phyloP scores from a whole-genome alignment of 2,329 filamentous ascomycete species.

The Venturia carpophila region DNA sequence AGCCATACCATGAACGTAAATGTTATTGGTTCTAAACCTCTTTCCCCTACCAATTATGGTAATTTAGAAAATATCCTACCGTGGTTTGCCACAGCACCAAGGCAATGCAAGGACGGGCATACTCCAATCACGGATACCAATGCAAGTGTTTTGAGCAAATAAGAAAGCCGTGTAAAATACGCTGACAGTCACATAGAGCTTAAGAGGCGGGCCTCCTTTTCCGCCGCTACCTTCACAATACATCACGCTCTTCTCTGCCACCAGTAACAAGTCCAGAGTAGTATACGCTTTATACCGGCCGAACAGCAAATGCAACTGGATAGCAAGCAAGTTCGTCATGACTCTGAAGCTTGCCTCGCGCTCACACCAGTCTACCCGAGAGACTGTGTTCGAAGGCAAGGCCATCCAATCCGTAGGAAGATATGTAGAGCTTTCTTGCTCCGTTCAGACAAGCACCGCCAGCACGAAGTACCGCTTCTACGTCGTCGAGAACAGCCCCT shows the following conservation, averaged over 20 bases:
- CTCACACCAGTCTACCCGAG: neutral
- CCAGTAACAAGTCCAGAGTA: neutral
- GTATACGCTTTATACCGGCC: neutral
- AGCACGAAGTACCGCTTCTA: neutral
- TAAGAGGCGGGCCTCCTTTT: neutral
- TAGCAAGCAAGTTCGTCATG: neutral
- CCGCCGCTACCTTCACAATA: neutral
- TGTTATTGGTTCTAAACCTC: neutral
- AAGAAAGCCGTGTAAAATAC: neutral
- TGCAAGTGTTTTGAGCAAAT: neutral
- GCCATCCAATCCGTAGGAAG: neutral
- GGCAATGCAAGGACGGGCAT: neutral
- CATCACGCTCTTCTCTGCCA: neutral
- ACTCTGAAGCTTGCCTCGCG: neutral
- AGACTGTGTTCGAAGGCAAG: neutral
- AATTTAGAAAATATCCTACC: neutral
- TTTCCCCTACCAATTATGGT: neutral
- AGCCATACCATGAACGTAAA: neutral
- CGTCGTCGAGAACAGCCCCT: constrained; percentile 3
- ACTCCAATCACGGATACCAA: neutral
- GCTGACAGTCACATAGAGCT: neutral
- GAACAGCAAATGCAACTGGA: neutral
- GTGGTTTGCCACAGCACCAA: neutral
- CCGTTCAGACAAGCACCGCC: neutral
- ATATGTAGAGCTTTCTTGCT: neutral